Evolutionary conservation across 2,329 filamentous ascomycete species (phyloP), one percentile per base, ranked within the genome.

Genomic region (Knufia petricola): DNA sequence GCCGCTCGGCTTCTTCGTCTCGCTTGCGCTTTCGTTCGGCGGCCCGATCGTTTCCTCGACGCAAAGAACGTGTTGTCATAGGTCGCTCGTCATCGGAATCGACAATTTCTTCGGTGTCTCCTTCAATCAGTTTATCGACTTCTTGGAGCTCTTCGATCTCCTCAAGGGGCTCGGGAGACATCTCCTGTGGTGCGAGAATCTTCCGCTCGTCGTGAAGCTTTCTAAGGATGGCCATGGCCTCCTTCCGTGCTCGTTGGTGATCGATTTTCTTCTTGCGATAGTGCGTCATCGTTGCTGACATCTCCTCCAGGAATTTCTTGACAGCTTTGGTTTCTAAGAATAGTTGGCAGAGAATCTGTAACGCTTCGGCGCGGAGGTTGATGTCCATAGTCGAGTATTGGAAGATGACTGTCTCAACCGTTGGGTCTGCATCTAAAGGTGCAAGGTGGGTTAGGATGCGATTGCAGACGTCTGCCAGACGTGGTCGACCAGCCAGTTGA

Each of bases 251-350:
- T 55, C 88, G 79, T 67, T 96, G 90, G 67, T 81, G 84, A 56
- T 94, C 87, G 52, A 95, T 95, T 70, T 95, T 95, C 63, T 94
- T 85, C 66, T 98, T 98, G 43, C 92, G 82, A 61, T 94, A 87
- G 48, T 82, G 80, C 1, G 92, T 98, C 89, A 96, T 95, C 47
- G 87, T 85, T 61, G 90, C 86, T 55, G 85, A 87, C 67, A 89
- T 94, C 54, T 90, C 84, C 57, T 95, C 87, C 73, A 98, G 84
- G 63, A 94, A 94, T 13, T 80, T 82, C 46, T 90, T 82, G 57
- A 96, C 78, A 1, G 85, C 82, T 63, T 87, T 89, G 0, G 92
- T 95, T 60, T 88, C 84, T 49, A 89, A 76, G 1, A 86, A 89
- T 52, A 96, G 73, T 72, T 90, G 82, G 63, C 87, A 87, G 49